A percentile compares a stretch with the other conserved stretches of the same genome.
Conservation (phyloP, 371 early-diverging fungal genomes). For the Rhizopus arrhizus region DNA sequence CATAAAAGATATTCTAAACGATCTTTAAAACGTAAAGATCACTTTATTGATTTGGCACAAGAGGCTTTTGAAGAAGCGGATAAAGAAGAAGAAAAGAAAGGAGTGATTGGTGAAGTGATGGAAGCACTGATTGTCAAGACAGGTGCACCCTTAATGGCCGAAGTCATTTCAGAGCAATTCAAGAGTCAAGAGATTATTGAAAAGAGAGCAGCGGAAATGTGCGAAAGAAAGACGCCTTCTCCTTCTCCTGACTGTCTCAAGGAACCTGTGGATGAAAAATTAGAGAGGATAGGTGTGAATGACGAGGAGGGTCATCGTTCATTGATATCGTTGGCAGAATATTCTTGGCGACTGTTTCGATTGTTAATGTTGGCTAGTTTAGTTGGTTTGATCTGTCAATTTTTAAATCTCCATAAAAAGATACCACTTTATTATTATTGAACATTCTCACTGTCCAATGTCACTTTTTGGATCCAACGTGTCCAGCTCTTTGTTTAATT, state of each 20-base stretch:
- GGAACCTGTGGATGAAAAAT: constrained; percentile 16
- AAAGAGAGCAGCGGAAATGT: constrained; percentile 34
- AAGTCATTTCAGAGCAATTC: constrained; percentile 47
- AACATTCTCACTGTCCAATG: constrained; percentile 4
- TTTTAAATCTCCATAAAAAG: constrained; percentile 7
- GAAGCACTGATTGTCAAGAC: constrained; percentile 46
- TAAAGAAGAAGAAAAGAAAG: constrained; percentile 48
- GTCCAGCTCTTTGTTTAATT: constrained; percentile 13
- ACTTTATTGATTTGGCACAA: constrained; percentile 51
- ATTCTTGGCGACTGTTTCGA: constrained; percentile 46
- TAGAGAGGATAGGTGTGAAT: neutral
- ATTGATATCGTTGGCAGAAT: constrained; percentile 34
- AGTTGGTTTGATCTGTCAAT: constrained; percentile 44
- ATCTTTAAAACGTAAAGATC: constrained; percentile 24
- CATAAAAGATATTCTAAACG: constrained; percentile 1
- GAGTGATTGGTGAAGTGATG: constrained; percentile 48
- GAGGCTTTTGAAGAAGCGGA: constrained; percentile 52
- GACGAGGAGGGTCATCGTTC: neutral
- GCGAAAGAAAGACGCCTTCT: constrained; percentile 20
- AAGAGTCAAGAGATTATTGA: constrained; percentile 52
- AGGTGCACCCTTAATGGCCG: constrained; percentile 48
- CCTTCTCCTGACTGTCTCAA: constrained; percentile 7
- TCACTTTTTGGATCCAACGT: constrained; percentile 6
- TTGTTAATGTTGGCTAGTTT: constrained; percentile 43
- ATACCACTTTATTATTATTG: constrained; percentile 10